Base-by-base conservation (phyloP, 805 yeast genomes). In the Dipodascopsis uninucleata region DNA sequence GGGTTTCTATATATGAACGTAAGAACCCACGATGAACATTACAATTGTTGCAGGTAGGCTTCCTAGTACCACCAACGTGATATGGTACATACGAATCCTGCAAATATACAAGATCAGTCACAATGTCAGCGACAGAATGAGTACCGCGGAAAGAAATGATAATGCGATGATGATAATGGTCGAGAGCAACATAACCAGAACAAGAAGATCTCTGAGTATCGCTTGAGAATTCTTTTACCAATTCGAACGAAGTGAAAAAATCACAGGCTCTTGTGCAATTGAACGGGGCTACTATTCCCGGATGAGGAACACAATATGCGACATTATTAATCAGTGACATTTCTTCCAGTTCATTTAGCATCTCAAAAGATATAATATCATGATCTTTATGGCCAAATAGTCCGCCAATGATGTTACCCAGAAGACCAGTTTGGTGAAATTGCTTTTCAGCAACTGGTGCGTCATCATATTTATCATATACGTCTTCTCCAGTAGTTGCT, bases 21-120 rank as follows among this genome's bases (percentile, higher is more conserved):
- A 73, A 71, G 58, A 82, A 80, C 0, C 95, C 95, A 41, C 71
- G 62, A 64, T 85, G 94, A 10, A 81, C 78, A 18, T 56, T 61
- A 59, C 89, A 82, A 9, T 65, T 68, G 9, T 61, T 57, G 61
- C 89, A 82, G 5, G 21, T 16, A 3, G 39, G 24, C 6, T 24
- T 10, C 29, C 28, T 28, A 9, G 28, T 22, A 9, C 49, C 53
- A 36, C 41, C 31, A 12, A 31, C 17, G 40, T 9, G 6, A 14
- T 21, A n/a, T 14, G 43, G 18, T 14, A 39, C 50, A 22, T 55
- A 52, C n/a, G 36, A 33, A 22, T 34, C 48, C 39, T 55, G 58
- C 24, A 43, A n/a, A 9, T 47, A 41, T 29, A 71, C 69, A 37
- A 81, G 66, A 62, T 85, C 83, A 25, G 78, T 70, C 9, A 71